Evolutionary conservation across 306 rosid genomes (phyloP).

Genomic region (Medicago arabica): DNA sequence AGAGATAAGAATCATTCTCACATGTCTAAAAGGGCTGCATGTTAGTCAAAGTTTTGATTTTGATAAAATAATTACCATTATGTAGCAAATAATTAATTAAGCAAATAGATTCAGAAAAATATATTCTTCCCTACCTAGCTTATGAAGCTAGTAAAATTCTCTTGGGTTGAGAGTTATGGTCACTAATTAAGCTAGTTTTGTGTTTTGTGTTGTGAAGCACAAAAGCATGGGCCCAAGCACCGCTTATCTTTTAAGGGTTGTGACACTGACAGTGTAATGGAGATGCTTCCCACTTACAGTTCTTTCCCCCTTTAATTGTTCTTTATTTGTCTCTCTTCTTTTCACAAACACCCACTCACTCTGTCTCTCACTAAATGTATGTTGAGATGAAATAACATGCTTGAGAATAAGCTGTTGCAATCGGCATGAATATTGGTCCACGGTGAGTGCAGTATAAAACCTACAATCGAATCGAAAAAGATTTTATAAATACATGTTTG

Average conservation of each 20-base stretch:
- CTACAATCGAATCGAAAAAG: neutral
- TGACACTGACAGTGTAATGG: conserved; percentile 52
- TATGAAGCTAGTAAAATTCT: conserved; percentile 50
- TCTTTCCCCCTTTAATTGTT: conserved; percentile 41
- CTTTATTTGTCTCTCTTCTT: conserved; percentile 70
- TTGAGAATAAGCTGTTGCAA: conserved; percentile 32
- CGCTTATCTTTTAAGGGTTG: conserved; percentile 50
- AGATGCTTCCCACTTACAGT: conserved; percentile 72
- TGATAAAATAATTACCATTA: conserved; percentile 27
- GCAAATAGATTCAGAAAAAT: conserved; percentile 41
- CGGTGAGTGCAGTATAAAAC: conserved; percentile 15
- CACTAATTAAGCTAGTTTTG: conserved; percentile 40
- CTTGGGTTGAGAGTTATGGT: conserved; percentile 50
- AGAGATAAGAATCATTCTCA: conserved; percentile 33
- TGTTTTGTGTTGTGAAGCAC: conserved; percentile 52
- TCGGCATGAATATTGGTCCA: conserved; percentile 57
- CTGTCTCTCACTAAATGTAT: conserved; percentile 59
- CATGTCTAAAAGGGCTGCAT: conserved; percentile 46
- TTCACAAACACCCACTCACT: conserved; percentile 71
- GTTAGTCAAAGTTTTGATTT: conserved; percentile 40
- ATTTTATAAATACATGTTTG: neutral
- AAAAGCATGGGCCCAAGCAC: conserved; percentile 69
- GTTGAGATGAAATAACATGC: conserved; percentile 39
- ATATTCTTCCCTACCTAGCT: conserved; percentile 47
- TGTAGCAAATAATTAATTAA: conserved; percentile 39